A percentile compares a stretch with the other conserved stretches of the same genome.
phyloP scores from a whole-genome alignment of 2,329 filamentous ascomycete genomes.

The Ceratocystis huliohia region DNA sequence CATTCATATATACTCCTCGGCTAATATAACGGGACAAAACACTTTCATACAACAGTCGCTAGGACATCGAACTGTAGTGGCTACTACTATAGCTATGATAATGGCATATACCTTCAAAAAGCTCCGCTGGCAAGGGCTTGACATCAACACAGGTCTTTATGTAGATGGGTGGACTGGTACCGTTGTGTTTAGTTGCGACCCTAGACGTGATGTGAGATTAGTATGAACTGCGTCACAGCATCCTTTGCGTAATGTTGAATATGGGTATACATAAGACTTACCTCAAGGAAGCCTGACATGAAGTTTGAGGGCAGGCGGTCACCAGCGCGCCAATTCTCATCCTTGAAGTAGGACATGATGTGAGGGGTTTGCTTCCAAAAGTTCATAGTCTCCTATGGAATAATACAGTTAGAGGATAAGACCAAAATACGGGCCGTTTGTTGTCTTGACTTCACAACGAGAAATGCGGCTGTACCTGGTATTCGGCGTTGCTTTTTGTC shows the following conservation, averaged over 20 bases:
- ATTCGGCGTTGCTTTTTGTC: conserved; percentile 84
- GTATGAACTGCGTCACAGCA: background rate
- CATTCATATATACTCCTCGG: conserved; percentile 1
- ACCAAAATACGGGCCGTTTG: background rate
- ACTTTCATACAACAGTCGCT: conserved; percentile 7
- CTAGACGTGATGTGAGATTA: conserved; percentile 26
- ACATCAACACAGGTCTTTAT: background rate
- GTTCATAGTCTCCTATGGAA: conserved; percentile 80
- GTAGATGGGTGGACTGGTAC: conserved; percentile 2
- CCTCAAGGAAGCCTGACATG: conserved; percentile 91
- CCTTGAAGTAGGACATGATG: conserved; percentile 91
- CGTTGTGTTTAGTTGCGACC: conserved; percentile 41
- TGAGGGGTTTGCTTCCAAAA: conserved; percentile 97
- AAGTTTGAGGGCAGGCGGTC: conserved; percentile 75
- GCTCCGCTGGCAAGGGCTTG: conserved; percentile 7
- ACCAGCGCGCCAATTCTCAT: conserved; percentile 65
- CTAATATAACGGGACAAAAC: conserved; percentile 1
- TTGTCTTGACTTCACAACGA: background rate
- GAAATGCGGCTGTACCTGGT: conserved; percentile 53
- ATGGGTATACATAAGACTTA: conserved; percentile 32
- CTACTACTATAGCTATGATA: conserved; percentile 8
- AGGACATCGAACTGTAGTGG: conserved; percentile 9
- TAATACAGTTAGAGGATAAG: background rate
- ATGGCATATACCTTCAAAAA: conserved; percentile 5
- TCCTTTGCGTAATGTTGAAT: background rate